These are phyloP conservation scores for Fusarium sp. DNA, from an alignment of 2,329 filamentous ascomycete species.

Conservation along the genomic window DNA sequence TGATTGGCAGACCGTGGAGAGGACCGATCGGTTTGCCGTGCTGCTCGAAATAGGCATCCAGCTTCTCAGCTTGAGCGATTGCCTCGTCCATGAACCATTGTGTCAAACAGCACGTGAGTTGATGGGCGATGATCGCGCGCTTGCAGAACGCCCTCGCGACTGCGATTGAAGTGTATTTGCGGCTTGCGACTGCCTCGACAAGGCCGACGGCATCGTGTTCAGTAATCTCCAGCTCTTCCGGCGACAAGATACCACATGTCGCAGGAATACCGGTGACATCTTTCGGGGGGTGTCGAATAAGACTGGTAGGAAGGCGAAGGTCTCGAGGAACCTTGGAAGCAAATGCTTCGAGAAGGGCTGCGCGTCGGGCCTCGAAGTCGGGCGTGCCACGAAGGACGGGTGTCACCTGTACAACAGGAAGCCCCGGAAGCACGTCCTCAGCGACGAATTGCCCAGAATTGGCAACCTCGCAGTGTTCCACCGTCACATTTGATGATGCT, in stretches of 20 bases:
- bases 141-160: slow-evolving; percentile 31
- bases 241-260: slow-evolving; percentile 2
- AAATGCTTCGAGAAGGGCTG: slow-evolving; percentile 47
- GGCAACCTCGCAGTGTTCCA: neutral
- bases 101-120: slow-evolving; percentile 35
- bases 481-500: neutral
- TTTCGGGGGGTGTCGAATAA: slow-evolving; percentile 13
- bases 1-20: slow-evolving; percentile 35
- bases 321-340: slow-evolving; percentile 47
- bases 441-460: rapidly evolving
- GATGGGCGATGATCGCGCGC: slow-evolving; percentile 31
- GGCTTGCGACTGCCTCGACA: neutral
- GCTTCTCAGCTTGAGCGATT: slow-evolving; percentile 7
- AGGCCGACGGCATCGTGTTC: neutral
- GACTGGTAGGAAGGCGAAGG: slow-evolving; percentile 43
- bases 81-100: slow-evolving; percentile 38
- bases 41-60: slow-evolving; percentile 22
- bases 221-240: slow-evolving; percentile 7
- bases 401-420: slow-evolving; percentile 33
- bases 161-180: neutral
- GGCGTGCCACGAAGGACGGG: slow-evolving; percentile 34
- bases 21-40: slow-evolving; percentile 7
- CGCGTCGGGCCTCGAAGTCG: slow-evolving; percentile 42
- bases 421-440: neutral
- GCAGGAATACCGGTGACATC: neutral